These are phyloP conservation scores for Phytophthora citrophthora DNA, from an alignment of 352 stramenopile species.

Conservation along the genomic window DNA sequence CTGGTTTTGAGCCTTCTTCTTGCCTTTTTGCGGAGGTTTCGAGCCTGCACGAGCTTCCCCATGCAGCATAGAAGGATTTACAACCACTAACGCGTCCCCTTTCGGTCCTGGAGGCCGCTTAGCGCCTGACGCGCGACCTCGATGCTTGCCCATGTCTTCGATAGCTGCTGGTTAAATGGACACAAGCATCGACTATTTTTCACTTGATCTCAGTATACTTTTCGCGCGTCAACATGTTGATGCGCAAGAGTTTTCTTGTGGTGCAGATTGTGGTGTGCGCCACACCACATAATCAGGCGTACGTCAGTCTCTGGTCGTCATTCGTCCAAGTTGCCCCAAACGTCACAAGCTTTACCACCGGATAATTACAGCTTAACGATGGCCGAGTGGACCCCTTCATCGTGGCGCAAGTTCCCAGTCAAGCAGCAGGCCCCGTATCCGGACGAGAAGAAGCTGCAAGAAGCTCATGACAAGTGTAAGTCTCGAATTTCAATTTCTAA, in stretches of 20 bases:
- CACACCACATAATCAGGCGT: conserved; percentile 4
- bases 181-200: conserved; percentile 5
- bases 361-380: neutral
- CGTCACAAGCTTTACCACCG: conserved; percentile 2
- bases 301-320: conserved; percentile 29
- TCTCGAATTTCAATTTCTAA: neutral
- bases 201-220: conserved; percentile 14
- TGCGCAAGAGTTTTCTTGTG: conserved; percentile 28
- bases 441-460: conserved; percentile 71
- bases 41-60: neutral
- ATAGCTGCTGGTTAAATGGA: conserved; percentile 3
- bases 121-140: conserved; percentile 7
- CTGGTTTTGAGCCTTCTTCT: conserved; percentile 22
- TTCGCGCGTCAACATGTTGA: conserved; percentile 26
- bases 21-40: conserved; percentile 5
- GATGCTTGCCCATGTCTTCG: conserved; percentile 37
- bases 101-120: conserved; percentile 9
- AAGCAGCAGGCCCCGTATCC: conserved; percentile 87
- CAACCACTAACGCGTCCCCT: conserved; percentile 47
- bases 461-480: conserved; percentile 75
- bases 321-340: conserved; percentile 18
- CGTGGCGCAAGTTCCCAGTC: conserved; percentile 77
- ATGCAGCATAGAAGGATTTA: conserved; percentile 51
- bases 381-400: conserved; percentile 67
- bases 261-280: conserved; percentile 13